A percentile compares a stretch with the other conserved stretches of the same genome.
Evolutionary conservation across 768 basidiomycete species (phyloP).

Genomic region (Rhodocollybia butyracea): DNA sequence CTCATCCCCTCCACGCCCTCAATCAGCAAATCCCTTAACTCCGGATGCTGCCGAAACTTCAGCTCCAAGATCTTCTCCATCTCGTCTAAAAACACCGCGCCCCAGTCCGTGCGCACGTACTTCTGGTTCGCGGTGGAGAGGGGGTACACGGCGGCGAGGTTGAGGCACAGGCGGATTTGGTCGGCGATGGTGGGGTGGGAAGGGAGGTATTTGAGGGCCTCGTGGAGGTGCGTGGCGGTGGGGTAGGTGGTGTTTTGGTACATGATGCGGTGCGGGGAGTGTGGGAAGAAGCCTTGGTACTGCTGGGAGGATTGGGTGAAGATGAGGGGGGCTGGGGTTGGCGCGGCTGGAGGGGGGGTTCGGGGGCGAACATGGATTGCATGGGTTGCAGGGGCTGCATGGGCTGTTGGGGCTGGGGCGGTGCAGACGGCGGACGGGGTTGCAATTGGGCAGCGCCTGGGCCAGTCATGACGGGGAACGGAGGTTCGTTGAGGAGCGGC

Average conservation of each 20-base stretch:
- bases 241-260: constrained; percentile 57
- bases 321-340: constrained; percentile 25
- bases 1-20: constrained; percentile 45
- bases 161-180: constrained; percentile 40
- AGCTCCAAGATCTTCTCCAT: constrained; percentile 64
- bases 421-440: constrained; percentile 5
- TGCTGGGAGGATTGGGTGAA: constrained; percentile 38
- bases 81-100: constrained; percentile 48
- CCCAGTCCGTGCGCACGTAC: constrained; percentile 51
- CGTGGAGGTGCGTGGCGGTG: constrained; percentile 71
- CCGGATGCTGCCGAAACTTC: constrained; percentile 72
- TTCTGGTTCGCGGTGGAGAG: constrained; percentile 28
- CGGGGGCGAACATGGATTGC: not conserved
- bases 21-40: constrained; percentile 47
- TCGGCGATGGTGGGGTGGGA: constrained; percentile 51
- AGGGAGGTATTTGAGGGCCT: constrained; percentile 65
- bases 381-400: constrained; percentile 1
- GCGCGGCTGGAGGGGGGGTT: not conserved
- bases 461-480: not conserved
- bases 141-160: constrained; percentile 35
- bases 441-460: not conserved
- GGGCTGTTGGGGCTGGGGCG: constrained; percentile 6
- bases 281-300: constrained; percentile 55
- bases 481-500: not conserved
- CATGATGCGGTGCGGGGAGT: constrained; percentile 60